Percentiles rank a stretch among this genome's conserved stretches.
These are phyloP conservation scores for Sphaerostilbella broomeana DNA, from an alignment of 2,329 filamentous ascomycete species.

Conservation along the genomic window DNA sequence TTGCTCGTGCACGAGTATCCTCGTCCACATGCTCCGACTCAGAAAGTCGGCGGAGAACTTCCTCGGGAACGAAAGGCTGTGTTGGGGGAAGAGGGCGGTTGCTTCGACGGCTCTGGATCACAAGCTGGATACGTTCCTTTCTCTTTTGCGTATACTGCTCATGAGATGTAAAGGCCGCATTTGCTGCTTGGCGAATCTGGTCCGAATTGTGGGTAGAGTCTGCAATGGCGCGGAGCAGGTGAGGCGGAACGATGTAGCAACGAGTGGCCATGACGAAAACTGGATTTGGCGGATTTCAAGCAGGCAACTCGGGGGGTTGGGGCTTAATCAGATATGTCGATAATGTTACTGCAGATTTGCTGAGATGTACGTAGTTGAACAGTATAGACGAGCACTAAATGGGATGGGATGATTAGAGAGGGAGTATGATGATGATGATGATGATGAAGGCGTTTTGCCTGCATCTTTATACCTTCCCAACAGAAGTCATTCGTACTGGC, in stretches of 20 bases:
- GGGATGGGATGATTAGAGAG: background rate
- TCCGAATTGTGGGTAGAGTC: constrained; percentile 32
- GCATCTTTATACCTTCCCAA: constrained; percentile 2
- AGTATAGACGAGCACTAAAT: no score
- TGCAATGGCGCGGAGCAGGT: constrained; percentile 38
- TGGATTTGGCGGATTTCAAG: no score
- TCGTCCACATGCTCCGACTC: constrained; percentile 34
- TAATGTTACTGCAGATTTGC: no score
- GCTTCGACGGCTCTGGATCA: constrained; percentile 27
- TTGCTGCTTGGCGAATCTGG: constrained; percentile 30
- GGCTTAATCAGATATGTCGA: no score
- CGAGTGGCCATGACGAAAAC: constrained; percentile 16
- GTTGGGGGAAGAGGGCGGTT: constrained; percentile 13
- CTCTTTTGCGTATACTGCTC: constrained; percentile 26
- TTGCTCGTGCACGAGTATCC: constrained; percentile 30
- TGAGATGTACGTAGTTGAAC: no score
- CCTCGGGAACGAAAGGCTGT: constrained; percentile 33
- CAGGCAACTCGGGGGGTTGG: no score
- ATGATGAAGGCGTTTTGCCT: background rate
- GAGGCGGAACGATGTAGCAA: constrained; percentile 40
- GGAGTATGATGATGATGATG: background rate
- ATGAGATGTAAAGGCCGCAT: constrained; percentile 28
- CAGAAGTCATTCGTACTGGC: no score
- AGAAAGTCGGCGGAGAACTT: constrained; percentile 33
- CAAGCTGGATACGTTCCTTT: constrained; percentile 28